Base-by-base conservation (phyloP, 1,284 basidiomycete genomes). In the Schizopora paradoxa region DNA sequence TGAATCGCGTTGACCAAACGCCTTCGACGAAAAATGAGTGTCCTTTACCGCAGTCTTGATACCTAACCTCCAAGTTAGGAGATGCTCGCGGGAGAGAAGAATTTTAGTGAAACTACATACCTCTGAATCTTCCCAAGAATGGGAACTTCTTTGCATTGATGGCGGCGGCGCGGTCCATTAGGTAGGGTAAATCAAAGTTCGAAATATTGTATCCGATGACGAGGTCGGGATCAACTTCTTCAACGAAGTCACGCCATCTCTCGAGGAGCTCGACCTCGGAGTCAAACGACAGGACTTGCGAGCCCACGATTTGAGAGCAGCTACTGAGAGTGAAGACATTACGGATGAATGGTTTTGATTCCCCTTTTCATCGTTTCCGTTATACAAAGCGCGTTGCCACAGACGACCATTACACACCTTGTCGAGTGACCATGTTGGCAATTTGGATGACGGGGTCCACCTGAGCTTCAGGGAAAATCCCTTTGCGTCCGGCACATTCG, bases 271-370 rank as follows among this genome's bases (percentile, higher is more conserved):
- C 65, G 1, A 57, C 65, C 63, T 97, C 94, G 25, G 85, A 74
- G 22, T 85, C 66, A 65, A 83, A 94, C 18, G 85, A 82, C n/a
- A 94, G 67, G 0, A 97, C 93, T 61, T 97, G 90, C 0, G 93
- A 93, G 10, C 93, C 94, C 43, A 94, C 91, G 43, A 97, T 97
- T 60, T 95, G 77, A 0, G 92, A 77, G 59, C 93, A 97, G 0
- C 86, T 82, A 58, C 95, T 93, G 37, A 97, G 76, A 0, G 93
- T 95, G 63, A 97, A 97, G n/a, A 97, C 76, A 56, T 97, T 97
- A 6, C 93, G 82, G 52, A 97, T 83, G 65, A 97, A 97, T 0
- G 93, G 94, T 49, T 90, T 83, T 29, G 70, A 71, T 59, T 96
- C 93, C 54, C 93, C 92, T 91, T 51, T 14, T 41, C 16, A 33